Conservation (phyloP, 306 rosid species). For the Cyclanthera cordifolia region DNA sequence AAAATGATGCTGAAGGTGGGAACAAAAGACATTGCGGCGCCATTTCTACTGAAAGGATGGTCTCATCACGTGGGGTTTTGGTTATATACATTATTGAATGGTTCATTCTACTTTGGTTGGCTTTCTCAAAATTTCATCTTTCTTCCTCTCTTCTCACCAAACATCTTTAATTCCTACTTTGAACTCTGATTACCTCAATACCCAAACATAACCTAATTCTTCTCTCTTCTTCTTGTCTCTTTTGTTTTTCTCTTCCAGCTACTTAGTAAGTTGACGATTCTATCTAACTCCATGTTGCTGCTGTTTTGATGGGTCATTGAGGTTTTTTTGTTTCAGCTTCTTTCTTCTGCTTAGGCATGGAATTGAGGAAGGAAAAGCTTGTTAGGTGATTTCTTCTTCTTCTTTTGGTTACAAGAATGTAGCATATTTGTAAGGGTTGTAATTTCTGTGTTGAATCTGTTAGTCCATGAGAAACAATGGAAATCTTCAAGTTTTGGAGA, state of each 20-base stretch:
- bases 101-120: slow-evolving; percentile 7
- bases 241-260: neutral
- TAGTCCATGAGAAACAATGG: neutral
- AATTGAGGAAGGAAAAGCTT: slow-evolving; percentile 55
- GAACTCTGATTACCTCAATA: neutral
- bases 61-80: slow-evolving; percentile 5
- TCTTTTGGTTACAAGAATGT: neutral
- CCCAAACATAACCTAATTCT: neutral
- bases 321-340: slow-evolving; percentile 10
- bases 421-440: neutral
- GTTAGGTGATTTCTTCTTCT: slow-evolving; percentile 38
- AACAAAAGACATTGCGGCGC: neutral
- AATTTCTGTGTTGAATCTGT: neutral
- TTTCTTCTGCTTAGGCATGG: slow-evolving; percentile 28
- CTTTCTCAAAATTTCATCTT: neutral
- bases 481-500: neutral
- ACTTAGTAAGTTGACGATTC: neutral
- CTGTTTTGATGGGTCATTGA: slow-evolving; percentile 6
- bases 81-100: slow-evolving; percentile 1
- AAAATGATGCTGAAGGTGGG: neutral
- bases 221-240: neutral
- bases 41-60: neutral
- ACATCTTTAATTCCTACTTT: neutral
- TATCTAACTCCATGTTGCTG: neutral
- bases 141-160: neutral